Evolutionary conservation across 768 basidiomycete genomes (phyloP).

Genomic region (Tricholoma furcatifolium): DNA sequence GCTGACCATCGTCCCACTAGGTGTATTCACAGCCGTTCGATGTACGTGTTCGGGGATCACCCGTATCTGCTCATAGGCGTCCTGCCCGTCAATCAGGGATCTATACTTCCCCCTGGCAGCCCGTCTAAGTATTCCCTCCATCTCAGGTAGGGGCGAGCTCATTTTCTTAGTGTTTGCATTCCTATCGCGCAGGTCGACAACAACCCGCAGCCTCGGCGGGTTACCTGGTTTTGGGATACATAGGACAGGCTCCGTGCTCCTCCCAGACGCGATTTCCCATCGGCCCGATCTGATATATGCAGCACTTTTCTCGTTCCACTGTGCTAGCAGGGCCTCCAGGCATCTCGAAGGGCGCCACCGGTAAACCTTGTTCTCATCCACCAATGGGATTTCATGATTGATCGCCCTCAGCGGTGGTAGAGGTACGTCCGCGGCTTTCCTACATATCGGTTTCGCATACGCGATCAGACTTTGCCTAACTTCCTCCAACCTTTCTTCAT

Average conservation of each 20-base stretch:
- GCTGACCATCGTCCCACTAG: too few relatives aligned
- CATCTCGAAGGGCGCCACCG: slow-evolving; percentile 35
- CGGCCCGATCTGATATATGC: slow-evolving; percentile 26
- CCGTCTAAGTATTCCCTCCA: too few relatives aligned
- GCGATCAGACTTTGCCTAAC: neutral
- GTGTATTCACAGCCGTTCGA: slow-evolving; percentile 28
- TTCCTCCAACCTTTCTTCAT: neutral
- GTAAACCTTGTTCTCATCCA: slow-evolving; percentile 20
- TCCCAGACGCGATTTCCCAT: slow-evolving; percentile 27
- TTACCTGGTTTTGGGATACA: slow-evolving; percentile 18
- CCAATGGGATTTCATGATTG: too few relatives aligned
- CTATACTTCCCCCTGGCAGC: slow-evolving; percentile 17
- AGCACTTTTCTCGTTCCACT: slow-evolving; percentile 28
- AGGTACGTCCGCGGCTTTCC: neutral
- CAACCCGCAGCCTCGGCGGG: slow-evolving; percentile 22
- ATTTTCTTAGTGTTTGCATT: too few relatives aligned
- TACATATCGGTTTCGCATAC: neutral
- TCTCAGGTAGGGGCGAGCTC: too few relatives aligned
- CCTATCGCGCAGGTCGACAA: slow-evolving; percentile 28
- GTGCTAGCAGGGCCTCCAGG: slow-evolving; percentile 30
- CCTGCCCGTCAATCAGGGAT: too few relatives aligned
- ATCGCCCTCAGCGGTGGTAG: slow-evolving; percentile 23
- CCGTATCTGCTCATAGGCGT: slow-evolving; percentile 37
- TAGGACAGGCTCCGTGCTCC: slow-evolving; percentile 35
- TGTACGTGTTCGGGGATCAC: slow-evolving; percentile 27